phyloP scores from a whole-genome alignment of 2,329 filamentous ascomycete species.

The Fusarium multiceps region DNA sequence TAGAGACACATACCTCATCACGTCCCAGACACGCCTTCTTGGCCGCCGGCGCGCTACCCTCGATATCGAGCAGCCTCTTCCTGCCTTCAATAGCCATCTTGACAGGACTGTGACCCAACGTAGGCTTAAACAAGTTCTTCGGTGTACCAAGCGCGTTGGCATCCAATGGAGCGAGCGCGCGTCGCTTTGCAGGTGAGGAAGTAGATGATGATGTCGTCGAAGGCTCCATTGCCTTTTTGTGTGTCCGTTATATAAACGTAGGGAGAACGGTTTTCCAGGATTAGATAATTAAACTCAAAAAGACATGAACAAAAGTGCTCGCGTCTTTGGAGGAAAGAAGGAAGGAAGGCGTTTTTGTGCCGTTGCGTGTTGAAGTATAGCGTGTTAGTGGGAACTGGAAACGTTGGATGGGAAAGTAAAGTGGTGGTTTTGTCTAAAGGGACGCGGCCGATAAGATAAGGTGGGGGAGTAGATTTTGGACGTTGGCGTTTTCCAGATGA shows the following conservation, averaged over 20 bases:
- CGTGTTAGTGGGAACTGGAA: conserved; percentile 30
- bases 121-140: conserved; percentile 42
- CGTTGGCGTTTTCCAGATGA: not conserved
- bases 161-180: conserved; percentile 61
- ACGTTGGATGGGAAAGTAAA: conserved; percentile 20
- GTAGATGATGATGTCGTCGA: conserved; percentile 29
- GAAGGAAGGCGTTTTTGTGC: not conserved
- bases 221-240: conserved; percentile 38
- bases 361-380: conserved; percentile 17
- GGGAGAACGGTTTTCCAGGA: not conserved
- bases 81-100: conserved; percentile 45
- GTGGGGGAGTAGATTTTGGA: conserved; percentile 7
- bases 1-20: conserved; percentile 45
- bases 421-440: conserved; percentile 34
- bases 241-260: not conserved
- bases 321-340: not conserved
- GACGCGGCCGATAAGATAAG: conserved; percentile 40
- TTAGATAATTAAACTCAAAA: not conserved
- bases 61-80: conserved; percentile 44
- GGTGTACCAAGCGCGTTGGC: conserved; percentile 55
- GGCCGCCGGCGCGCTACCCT: conserved; percentile 39
- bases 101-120: conserved; percentile 40
- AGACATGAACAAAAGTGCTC: not conserved
- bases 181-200: conserved; percentile 58
- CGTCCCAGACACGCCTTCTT: conserved; percentile 52